Base-by-base conservation (phyloP, 2,329 filamentous ascomycete genomes). In the Penicillium vulpinum region DNA sequence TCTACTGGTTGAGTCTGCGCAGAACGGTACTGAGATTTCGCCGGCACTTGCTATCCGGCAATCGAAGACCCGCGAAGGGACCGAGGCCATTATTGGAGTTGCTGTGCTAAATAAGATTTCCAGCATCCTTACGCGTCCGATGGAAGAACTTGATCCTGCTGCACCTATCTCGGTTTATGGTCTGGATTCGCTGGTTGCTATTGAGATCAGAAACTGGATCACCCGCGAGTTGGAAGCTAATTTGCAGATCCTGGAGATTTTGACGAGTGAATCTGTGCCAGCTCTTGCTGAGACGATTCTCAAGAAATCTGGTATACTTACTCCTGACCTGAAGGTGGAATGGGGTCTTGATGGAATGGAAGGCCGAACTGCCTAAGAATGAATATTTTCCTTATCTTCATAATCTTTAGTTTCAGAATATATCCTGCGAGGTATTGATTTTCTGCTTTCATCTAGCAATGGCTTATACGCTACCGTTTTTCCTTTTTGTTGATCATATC, bases 171-270 rank as follows among this genome's bases (percentile, higher is more conserved):
- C 60, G 0, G 57, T 62, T 5, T 70, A 67, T 47, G 70, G 70
- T 2, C 36, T 70, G 31, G 70, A 73, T 33, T 72, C 69, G 16
- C 54, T 72, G 11, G 61, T 67, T 21, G 69, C 69, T 0, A 65
- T 73, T 50, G 70, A 73, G 48, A 60, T 73, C n/a, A 48, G 67
- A 43, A 67, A 66, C 21, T 73, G 67, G 68, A 64, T 72, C 18
- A 54, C 60, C 1, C 57, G 63, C 9, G 62, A 70, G 50, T 38
- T 67, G 35, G 54, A 66, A 35, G 60, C 64, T 3, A 62, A 62
- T 36, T 47, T 66, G 31, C 64, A 66, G 43, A 60, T 72, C 3
- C 56, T 72, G 22, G 69, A 71, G 29, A 63, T 72, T 31, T 49
- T 71, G 21, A 61, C 62, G 2, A 62, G 61, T 39, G 58, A 62